A percentile compares a stretch with the other conserved stretches of the same genome.
Evolutionary conservation across 1,284 basidiomycete species (phyloP).

Genomic region (Bjerkandera adusta): DNA sequence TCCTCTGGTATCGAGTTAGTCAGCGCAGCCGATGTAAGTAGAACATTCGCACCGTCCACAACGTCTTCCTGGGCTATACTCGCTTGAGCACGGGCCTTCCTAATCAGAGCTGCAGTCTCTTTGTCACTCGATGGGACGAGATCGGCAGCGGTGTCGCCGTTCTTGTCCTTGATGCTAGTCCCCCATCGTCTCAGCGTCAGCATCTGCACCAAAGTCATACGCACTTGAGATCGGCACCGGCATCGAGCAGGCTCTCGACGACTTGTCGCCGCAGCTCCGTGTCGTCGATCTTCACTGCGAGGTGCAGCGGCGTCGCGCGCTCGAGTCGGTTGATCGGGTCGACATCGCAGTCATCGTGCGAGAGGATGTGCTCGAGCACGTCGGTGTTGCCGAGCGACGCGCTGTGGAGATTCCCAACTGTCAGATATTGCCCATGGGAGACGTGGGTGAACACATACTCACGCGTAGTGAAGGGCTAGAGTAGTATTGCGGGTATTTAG

Average conservation of each 20-base stretch:
- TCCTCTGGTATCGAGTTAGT: conserved; percentile 24
- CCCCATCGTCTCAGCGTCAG: background rate
- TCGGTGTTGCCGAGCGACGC: conserved; percentile 56
- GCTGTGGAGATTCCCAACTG: conserved; percentile 32
- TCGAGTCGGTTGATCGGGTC: conserved; percentile 77
- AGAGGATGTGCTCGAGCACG: conserved; percentile 73
- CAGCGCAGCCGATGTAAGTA: background rate
- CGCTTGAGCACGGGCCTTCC: conserved; percentile 46
- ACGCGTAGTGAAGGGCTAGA: conserved; percentile 81
- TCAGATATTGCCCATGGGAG: background rate
- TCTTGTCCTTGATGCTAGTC: conserved; percentile 72
- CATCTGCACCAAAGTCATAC: background rate
- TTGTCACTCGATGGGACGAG: conserved; percentile 51
- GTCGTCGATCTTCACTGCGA: conserved; percentile 68
- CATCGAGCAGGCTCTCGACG: conserved; percentile 69
- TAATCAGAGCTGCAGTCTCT: conserved; percentile 45
- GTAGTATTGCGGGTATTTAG: background rate
- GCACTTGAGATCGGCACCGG: conserved; percentile 62
- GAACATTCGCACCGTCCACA: conserved; percentile 33
- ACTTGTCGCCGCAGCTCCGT: conserved; percentile 52
- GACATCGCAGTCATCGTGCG: conserved; percentile 79
- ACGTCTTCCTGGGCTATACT: conserved; percentile 38
- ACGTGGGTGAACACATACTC: conserved; percentile 33
- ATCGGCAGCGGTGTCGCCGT: conserved; percentile 58
- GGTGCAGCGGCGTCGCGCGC: conserved; percentile 80